phyloP scores from a whole-genome alignment of 2,329 filamentous ascomycete genomes.

The Tolypocladium sp. region DNA sequence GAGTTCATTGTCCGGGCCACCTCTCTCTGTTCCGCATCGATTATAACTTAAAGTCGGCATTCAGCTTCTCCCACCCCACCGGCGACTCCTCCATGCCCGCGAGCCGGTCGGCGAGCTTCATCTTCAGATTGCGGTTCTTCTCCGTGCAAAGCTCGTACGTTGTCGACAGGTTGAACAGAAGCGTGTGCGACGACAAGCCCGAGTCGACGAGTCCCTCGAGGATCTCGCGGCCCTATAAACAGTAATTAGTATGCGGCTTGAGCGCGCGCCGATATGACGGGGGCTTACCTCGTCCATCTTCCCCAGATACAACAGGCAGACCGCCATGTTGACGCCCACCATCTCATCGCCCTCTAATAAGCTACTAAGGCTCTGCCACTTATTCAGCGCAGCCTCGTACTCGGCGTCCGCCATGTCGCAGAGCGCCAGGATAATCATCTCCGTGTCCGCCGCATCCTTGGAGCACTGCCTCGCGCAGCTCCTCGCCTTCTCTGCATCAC shows the following conservation, averaged over 20 bases:
- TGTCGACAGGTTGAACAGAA: constrained; percentile 84
- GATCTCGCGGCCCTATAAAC: constrained; percentile 49
- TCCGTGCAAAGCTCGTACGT: constrained; percentile 90
- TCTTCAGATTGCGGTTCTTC: constrained; percentile 59
- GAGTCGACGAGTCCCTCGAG: constrained; percentile 57
- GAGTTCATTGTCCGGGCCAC: background rate
- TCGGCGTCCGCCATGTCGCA: constrained; percentile 71
- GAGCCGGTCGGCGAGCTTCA: constrained; percentile 59
- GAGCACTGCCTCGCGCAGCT: constrained; percentile 32
- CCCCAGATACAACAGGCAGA: constrained; percentile 76
- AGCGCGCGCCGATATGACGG: background rate
- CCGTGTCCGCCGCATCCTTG: constrained; percentile 22
- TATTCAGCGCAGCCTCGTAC: constrained; percentile 52
- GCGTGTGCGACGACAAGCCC: constrained; percentile 61
- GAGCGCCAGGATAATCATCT: constrained; percentile 54
- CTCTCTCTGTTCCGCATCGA: background rate
- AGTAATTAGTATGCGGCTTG: constrained; percentile 5
- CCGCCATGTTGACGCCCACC: constrained; percentile 72
- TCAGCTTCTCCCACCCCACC: constrained; percentile 61
- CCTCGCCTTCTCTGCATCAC: constrained; percentile 62
- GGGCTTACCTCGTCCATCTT: constrained; percentile 56
- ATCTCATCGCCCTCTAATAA: constrained; percentile 49
- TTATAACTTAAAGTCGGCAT: constrained; percentile 68
- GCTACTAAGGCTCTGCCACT: constrained; percentile 46
- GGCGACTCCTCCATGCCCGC: constrained; percentile 47